Conservation (phyloP, 83 land plant species). For the Thuja plicata region DNA sequence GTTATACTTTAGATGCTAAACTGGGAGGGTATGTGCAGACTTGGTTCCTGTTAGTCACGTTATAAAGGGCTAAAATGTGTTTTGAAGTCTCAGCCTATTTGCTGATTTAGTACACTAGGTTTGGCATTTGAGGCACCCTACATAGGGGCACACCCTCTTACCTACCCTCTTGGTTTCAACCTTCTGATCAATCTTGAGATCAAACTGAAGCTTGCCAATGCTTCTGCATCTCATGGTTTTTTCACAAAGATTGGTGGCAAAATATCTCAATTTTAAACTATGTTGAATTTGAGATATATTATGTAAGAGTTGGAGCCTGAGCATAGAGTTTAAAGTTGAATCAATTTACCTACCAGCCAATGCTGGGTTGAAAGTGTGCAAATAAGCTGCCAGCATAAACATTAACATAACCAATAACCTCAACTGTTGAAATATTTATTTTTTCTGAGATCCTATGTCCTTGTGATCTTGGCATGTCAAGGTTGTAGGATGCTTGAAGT, state of each 20-base stretch:
- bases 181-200: not conserved
- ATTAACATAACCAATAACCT: not conserved
- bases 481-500: not conserved
- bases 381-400: not conserved
- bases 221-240: not conserved
- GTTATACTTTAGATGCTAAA: not conserved
- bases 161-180: not conserved
- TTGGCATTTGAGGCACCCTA: not conserved
- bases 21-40: not conserved
- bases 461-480: not conserved
- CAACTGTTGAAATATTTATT: not conserved
- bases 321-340: not conserved
- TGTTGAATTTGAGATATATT: not conserved
- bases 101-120: not conserved
- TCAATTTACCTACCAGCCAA: not conserved
- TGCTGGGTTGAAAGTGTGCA: not conserved
- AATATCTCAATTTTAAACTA: not conserved
- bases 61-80: not conserved
- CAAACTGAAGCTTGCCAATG: not conserved
- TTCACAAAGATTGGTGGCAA: not conserved
- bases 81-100: not conserved
- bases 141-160: not conserved
- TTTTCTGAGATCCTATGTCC: not conserved
- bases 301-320: not conserved
- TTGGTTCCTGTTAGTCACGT: not conserved